Percentiles rank a stretch among this genome's conserved stretches.
phyloP scores from a whole-genome alignment of 129 eudicot genomes.

The Ambrosia artemisiifolia region DNA sequence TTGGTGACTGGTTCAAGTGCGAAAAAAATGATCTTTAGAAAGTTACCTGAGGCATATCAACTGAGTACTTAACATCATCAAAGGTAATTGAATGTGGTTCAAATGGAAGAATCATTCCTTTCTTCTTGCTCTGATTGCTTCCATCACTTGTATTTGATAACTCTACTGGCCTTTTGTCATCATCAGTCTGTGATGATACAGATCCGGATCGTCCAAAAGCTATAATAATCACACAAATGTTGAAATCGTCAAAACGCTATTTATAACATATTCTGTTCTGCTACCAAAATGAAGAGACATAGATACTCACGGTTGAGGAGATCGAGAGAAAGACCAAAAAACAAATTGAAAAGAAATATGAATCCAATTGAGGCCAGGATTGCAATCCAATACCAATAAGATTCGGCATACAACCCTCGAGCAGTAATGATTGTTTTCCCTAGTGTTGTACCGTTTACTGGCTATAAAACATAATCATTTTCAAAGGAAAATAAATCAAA shows the following conservation, averaged over 20 bases:
- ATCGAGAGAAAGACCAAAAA: conserved; percentile 42
- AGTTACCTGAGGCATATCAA: conserved; percentile 85
- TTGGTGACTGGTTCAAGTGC: background rate
- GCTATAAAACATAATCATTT: conserved; percentile 1
- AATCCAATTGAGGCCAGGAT: conserved; percentile 50
- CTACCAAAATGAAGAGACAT: background rate
- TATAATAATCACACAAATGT: conserved; percentile 20
- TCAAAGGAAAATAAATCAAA: background rate
- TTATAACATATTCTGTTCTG: background rate
- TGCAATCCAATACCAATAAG: conserved; percentile 86
- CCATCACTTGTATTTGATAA: conserved; percentile 12
- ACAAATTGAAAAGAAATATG: conserved; percentile 42
- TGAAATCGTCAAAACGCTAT: background rate
- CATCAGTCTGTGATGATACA: conserved; percentile 36
- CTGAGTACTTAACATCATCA: conserved; percentile 68
- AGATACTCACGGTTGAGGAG: conserved; percentile 54
- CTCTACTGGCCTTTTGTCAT: conserved; percentile 26
- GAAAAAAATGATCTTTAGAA: background rate
- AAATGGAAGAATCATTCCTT: conserved; percentile 83
- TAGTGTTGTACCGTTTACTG: conserved; percentile 22
- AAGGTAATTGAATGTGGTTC: conserved; percentile 80
- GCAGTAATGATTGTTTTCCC: conserved; percentile 47
- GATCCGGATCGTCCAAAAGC: conserved; percentile 61
- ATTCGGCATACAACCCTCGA: too few species aligned
- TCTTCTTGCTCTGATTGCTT: conserved; percentile 29